Evolutionary conservation across 192 early-diverging fungal genomes (phyloP).

Genomic region (Allomyces macrogynus): DNA sequence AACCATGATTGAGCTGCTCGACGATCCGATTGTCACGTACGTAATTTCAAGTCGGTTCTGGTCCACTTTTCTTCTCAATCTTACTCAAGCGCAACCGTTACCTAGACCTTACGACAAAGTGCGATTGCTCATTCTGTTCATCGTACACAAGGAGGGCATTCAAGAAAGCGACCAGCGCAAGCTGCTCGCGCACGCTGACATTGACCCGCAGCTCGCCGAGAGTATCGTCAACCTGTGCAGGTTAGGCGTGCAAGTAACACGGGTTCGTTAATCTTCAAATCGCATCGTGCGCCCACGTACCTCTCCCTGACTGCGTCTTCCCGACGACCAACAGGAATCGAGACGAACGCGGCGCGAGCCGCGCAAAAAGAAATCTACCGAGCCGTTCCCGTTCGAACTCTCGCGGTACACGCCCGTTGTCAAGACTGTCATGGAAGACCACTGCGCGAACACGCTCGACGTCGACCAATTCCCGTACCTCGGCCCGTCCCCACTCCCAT

Average conservation of each 20-base stretch:
- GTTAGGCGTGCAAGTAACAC: conserved; percentile 40
- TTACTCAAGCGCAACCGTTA: not conserved
- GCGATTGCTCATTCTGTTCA: conserved; percentile 59
- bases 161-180: conserved; percentile 43
- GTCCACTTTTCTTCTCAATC: too few relatives aligned
- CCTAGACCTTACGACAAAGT: conserved; percentile 47
- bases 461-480: too few relatives aligned
- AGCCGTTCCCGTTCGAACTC: conserved; percentile 47
- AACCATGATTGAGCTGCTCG: conserved; percentile 56
- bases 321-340: conserved; percentile 27
- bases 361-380: conserved; percentile 22
- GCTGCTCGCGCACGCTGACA: conserved; percentile 43
- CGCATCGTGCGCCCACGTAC: too few relatives aligned
- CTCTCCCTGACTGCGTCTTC: conserved; percentile 2
- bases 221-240: conserved; percentile 51
- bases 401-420: conserved; percentile 56
- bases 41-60: too few relatives aligned
- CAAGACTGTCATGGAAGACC: conserved; percentile 28
- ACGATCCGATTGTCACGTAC: conserved; percentile 41
- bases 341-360: conserved; percentile 14
- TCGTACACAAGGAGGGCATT: conserved; percentile 47
- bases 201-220: conserved; percentile 51
- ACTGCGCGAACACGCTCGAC: too few relatives aligned
- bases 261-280: not conserved
- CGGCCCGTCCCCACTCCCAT: too few relatives aligned